Percentiles rank a stretch among this genome's conserved stretches.
Conservation (phyloP, 257 asterid genomes). For the Apocynum venetum region DNA sequence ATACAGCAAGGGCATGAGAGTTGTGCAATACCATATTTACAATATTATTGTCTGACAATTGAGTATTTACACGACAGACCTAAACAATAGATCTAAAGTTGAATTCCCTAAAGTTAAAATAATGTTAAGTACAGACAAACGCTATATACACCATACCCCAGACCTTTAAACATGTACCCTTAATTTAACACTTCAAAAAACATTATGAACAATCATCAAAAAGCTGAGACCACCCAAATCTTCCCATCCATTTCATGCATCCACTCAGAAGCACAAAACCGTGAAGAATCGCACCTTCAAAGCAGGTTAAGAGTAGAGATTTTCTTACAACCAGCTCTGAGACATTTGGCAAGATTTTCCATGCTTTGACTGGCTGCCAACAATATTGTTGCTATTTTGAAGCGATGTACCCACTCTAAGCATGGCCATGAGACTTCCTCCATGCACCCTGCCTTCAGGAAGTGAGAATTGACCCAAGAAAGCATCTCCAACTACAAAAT, state of each 20-base stretch:
- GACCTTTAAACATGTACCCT: neutral
- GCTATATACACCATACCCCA: neutral
- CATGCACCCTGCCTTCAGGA: constrained; percentile 78
- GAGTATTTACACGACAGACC: constrained; percentile 7
- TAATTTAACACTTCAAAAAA: constrained; percentile 1
- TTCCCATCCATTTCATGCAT: neutral
- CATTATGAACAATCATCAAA: neutral
- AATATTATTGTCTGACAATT: neutral
- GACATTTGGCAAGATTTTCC: constrained; percentile 13
- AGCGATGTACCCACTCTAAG: constrained; percentile 36
- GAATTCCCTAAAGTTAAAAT: neutral
- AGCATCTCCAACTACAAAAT: constrained; percentile 12
- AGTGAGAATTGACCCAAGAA: constrained; percentile 31
- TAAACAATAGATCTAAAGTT: neutral
- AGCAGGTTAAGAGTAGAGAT: neutral
- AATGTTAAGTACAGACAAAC: neutral
- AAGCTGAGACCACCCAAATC: neutral
- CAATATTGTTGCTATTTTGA: constrained; percentile 8
- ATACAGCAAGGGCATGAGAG: neutral
- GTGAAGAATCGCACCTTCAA: neutral
- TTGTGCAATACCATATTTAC: neutral
- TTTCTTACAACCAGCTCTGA: constrained; percentile 23
- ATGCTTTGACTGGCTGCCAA: constrained; percentile 14
- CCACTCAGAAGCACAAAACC: neutral
- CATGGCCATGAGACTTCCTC: constrained; percentile 64